These are phyloP conservation scores for Cordyceps tenuipes DNA, from an alignment of 2,329 filamentous ascomycete species.

Conservation along the genomic window DNA sequence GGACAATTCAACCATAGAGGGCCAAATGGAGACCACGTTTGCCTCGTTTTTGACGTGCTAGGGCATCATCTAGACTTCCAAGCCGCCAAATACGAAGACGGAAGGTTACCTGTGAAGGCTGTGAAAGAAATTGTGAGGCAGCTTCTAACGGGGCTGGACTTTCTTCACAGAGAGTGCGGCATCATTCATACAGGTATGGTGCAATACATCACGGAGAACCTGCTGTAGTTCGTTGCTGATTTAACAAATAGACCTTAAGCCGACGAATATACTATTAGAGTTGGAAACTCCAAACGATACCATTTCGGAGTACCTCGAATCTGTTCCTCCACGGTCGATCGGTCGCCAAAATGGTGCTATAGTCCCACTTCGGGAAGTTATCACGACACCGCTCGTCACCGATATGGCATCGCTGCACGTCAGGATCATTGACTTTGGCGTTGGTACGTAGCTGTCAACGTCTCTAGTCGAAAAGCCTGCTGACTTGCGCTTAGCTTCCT, in stretches of 20 bases:
- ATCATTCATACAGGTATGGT: conserved; percentile 1
- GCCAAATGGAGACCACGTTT: conserved; percentile 25
- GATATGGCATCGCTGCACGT: conserved; percentile 1
- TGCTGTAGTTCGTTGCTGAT: neutral
- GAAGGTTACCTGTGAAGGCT: neutral
- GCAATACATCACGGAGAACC: neutral
- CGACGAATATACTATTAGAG: conserved; percentile 5
- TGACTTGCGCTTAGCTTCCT: conserved; percentile 15
- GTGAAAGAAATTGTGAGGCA: neutral
- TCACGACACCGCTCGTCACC: conserved; percentile 4
- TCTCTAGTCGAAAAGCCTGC: neutral
- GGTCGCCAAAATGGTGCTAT: neutral
- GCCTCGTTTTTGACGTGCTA: conserved; percentile 10
- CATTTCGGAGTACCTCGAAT: neutral
- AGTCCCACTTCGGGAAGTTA: conserved; percentile 1
- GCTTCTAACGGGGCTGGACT: neutral
- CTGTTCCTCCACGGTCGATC: neutral
- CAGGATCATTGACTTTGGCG: conserved; percentile 10
- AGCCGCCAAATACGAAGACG: neutral
- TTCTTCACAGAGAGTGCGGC: conserved; percentile 4
- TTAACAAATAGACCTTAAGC: neutral
- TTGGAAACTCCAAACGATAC: neutral
- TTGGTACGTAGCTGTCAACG: neutral
- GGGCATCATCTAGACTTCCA: neutral
- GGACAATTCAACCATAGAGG: conserved; percentile 22